Base-by-base conservation (phyloP, 2,329 filamentous ascomycete genomes). In the Neurospora sp. region DNA sequence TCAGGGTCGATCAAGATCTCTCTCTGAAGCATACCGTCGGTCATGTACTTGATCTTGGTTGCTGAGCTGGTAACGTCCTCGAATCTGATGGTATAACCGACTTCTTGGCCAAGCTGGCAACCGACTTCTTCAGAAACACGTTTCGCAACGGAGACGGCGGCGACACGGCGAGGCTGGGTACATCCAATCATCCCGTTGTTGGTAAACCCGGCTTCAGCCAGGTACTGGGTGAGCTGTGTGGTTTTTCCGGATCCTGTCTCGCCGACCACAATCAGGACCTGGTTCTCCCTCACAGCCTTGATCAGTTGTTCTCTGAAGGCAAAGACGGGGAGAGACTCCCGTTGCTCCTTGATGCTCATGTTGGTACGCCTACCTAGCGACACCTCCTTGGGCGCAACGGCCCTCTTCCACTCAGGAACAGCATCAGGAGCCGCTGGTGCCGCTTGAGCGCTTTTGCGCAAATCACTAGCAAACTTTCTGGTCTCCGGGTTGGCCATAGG, bases 21-120 rank as follows among this genome's bases (percentile, higher is more conserved):
- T 83, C 96, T 88, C 81, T 97, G 90, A 78, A 99, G 87, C 92
- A 98, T 98, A 80, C 96, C 96, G 77, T 99, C 96, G 17, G 96
- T 99, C 95, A 99, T 97, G 82, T 99, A 99, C 83, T 99, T 99
- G 83, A 99, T 97, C 77, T 90, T 92, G 1, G 96, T 99, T 19
- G 90, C 86, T 1, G 92, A 89, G 73, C 90, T 92, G 0, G 95
- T 97, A 78, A 90, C 92, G 81, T 99, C 96, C 77, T 99, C 96
- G 78, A 99, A 99, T 78, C 96, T 92, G 77, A 99, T 97, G 8
- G 92, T 97, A 79, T 99, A 99, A 69, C 96, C 96, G 72, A 99
- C 95, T 78, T 97, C 94, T 69, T 94, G 89, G 40, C 96, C 96
- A 12, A 98, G 86, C 73, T 90, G 87, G 75, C 95, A 97, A 17